Evolutionary conservation across 73 alveolate species (phyloP), one percentile per base, ranked within the genome.

Genomic region (Paraurostyla sp.): DNA sequence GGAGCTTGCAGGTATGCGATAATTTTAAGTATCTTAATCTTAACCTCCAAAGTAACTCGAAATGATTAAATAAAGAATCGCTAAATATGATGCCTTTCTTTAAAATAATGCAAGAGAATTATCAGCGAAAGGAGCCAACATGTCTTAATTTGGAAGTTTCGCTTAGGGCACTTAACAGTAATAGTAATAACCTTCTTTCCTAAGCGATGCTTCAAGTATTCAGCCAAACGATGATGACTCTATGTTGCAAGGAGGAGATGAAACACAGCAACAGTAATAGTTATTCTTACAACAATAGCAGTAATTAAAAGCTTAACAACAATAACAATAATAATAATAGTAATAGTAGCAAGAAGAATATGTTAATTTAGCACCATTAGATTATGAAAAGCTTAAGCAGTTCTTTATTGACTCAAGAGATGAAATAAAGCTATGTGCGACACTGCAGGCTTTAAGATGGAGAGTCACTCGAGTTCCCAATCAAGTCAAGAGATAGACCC

Each of bases 381-480:
- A 91, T 32, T 91, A 65, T 35, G 88, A 91, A 22, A 71, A 73
- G 51, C 35, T 91, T 11, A 91, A 84, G 76, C 71, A 59, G 6
- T 91, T 62, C 83, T 73, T 91, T 13, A 35, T 81, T 0, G 76
- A 40, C 30, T 68, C 86, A 0, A 78, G 56, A 27, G 96, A 91
- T 58, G 93, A 85, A 46, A 42, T 86, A 49, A 59, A 54, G 46
- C 35, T 85, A 22, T 93, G 97, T 68, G 87, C 97, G 0, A 75
- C 94, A 15, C 65, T 93, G 2, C 76, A 93, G 73, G 97, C 97
- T 2, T 59, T 93, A 20, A 90, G 97, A 85, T 93, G 97, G 96
- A 91, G 97, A 46, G 62, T 93, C 0, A 91, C 97, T 4, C 71
- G 90, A 46, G 85, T 85, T 16, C 22, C 89, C 23, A n/a, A 83